Percentiles rank a stretch among this genome's conserved stretches.
phyloP scores from a whole-genome alignment of 257 asterid genomes.

The Nicotiana obtusifolia region DNA sequence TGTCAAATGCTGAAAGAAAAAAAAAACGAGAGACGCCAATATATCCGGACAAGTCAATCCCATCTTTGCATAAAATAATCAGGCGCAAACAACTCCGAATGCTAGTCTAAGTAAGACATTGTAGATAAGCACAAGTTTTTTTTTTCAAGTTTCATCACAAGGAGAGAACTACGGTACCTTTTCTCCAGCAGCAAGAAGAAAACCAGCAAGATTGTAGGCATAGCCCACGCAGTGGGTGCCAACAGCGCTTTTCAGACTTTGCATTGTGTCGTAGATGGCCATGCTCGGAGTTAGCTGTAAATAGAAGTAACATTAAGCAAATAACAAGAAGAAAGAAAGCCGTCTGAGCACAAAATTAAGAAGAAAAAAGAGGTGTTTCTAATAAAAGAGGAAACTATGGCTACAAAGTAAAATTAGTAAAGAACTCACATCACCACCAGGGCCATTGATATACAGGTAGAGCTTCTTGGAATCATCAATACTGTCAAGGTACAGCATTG shows the following conservation, averaged over 20 bases:
- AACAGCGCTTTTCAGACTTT: conserved; percentile 73
- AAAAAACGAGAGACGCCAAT: neutral
- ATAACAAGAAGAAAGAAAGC: neutral
- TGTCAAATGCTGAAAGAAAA: neutral
- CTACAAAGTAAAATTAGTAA: neutral
- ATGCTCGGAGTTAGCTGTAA: conserved; percentile 88
- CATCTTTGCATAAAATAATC: neutral
- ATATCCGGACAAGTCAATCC: neutral
- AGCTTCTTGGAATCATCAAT: conserved; percentile 65
- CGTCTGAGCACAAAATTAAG: neutral
- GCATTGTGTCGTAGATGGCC: conserved; percentile 96
- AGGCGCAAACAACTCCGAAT: neutral
- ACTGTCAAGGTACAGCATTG: conserved; percentile 92
- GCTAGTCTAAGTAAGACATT: neutral
- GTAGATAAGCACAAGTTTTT: neutral
- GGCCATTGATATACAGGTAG: conserved; percentile 65
- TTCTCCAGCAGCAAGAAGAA: conserved; percentile 95
- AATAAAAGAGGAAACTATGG: neutral
- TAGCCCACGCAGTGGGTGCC: conserved; percentile 79
- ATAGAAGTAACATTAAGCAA: neutral
- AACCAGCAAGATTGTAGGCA: conserved; percentile 72
- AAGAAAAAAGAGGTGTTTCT: neutral
- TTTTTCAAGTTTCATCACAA: neutral
- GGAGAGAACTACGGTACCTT: conserved; percentile 45
- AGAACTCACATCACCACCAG: conserved; percentile 95